phyloP scores from a whole-genome alignment of 768 basidiomycete genomes.

The Cyclocybe aegerita region DNA sequence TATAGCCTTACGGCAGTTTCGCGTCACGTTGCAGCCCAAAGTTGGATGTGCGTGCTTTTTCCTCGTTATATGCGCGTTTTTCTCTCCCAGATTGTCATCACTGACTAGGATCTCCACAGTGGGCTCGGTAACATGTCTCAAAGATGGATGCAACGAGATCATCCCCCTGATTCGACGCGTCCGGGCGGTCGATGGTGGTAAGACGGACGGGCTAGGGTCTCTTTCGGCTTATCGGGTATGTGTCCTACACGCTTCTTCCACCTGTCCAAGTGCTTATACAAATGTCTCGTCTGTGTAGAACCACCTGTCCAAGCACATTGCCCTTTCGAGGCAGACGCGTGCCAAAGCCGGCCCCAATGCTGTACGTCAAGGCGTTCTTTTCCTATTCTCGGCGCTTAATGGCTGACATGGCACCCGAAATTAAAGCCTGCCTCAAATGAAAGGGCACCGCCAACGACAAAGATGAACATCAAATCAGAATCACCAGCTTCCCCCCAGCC shows the following conservation, averaged over 20 bases:
- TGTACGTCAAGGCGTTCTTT: constrained; percentile 1
- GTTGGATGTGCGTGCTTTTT: constrained; percentile 35
- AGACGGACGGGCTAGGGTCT: constrained; percentile 42
- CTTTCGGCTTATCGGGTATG: constrained; percentile 46
- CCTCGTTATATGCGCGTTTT: constrained; percentile 4
- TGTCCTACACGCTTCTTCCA: constrained; percentile 5
- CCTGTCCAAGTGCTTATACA: neutral
- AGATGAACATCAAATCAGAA: neutral
- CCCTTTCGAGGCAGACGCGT: neutral
- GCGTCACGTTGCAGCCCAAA: constrained; percentile 32
- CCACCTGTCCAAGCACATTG: constrained; percentile 13
- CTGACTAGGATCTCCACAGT: constrained; percentile 23
- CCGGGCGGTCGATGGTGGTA: constrained; percentile 38
- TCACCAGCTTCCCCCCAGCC: neutral
- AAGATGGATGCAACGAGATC: constrained; percentile 39
- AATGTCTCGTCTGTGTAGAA: constrained; percentile 8
- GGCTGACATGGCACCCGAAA: no score
- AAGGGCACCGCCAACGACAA: no score
- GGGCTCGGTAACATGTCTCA: constrained; percentile 44
- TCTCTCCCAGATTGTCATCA: constrained; percentile 2
- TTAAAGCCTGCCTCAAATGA: no score
- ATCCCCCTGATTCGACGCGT: constrained; percentile 32
- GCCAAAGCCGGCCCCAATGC: neutral
- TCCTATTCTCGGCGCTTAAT: neutral
- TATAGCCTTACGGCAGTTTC: constrained; percentile 28